phyloP scores from a whole-genome alignment of 257 asterid species.

The Avicennia marina region DNA sequence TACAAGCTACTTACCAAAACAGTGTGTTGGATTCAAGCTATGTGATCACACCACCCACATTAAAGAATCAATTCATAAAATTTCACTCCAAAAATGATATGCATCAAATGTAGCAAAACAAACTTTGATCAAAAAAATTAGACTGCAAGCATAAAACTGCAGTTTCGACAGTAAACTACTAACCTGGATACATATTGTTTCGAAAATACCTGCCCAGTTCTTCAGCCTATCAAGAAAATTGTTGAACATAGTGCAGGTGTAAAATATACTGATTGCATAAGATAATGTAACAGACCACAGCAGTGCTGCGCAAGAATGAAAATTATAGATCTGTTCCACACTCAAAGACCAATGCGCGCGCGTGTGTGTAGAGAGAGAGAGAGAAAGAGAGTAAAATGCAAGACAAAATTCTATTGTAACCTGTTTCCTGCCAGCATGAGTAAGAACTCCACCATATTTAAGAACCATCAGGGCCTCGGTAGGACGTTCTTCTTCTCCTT shows the following conservation, averaged over 20 bases:
- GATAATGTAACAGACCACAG: constrained; percentile 2
- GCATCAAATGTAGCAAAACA: background rate
- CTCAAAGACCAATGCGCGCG: constrained; percentile 8
- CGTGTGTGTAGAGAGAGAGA: no score
- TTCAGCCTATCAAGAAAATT: constrained; percentile 73
- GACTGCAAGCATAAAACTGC: constrained; percentile 5
- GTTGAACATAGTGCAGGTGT: constrained; percentile 10
- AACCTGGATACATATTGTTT: constrained; percentile 97
- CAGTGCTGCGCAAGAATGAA: constrained; percentile 6
- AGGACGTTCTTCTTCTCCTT: constrained; percentile 94
- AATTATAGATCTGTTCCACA: background rate
- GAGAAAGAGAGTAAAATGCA: constrained; percentile 14
- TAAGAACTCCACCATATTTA: constrained; percentile 98
- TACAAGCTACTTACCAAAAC: constrained; percentile 9
- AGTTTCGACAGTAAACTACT: constrained; percentile 13
- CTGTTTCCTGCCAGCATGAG: constrained; percentile 99
- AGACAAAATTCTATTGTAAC: constrained; percentile 30
- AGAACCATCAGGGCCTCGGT: constrained; percentile 98
- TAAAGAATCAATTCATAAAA: background rate
- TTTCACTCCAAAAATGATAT: background rate
- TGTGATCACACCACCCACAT: background rate
- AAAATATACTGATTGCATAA: constrained; percentile 7
- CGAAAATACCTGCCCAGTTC: constrained; percentile 97
- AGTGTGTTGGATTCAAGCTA: background rate
- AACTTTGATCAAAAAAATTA: background rate